Base-by-base conservation (phyloP, 176 grass and related monocot genomes). In the Typha latifolia region DNA sequence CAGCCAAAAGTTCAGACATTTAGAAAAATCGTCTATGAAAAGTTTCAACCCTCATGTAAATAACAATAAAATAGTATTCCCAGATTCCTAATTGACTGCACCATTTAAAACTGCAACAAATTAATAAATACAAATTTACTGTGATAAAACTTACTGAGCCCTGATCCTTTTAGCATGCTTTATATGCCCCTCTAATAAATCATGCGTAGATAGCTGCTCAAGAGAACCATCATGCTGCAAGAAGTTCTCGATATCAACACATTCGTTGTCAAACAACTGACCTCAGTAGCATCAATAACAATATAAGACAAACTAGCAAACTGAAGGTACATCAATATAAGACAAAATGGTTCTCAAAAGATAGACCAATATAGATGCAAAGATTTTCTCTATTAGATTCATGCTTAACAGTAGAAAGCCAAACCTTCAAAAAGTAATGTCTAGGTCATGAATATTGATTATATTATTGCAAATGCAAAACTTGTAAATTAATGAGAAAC, bases 141-240 rank as follows among this genome's bases (percentile, higher is more conserved):
- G 5, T 43, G 37, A 6, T 6, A 22, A 67, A 59, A 47, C 67
- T 65, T 78, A 90, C 87, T 64, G 10, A 22, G 57, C 77, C 67
- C 87, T 77, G 62, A 90, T 82, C 67, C 59, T 78, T 75, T 90
- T 90, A 3, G 83, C 80, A 47, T 57, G 80, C 29, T 83, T 75
- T 78, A 86, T 71, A 75, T 90, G 87, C 51, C 74, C 70, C 50
- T 80, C 82, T 68, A 90, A 63, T 48, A 90, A 83, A 49, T 72
- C 73, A 56, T 62, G 43, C 12, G 71, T 5, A 18, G 78, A 83
- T 43, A 43, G 7, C 63, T 80, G 80, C 64, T 86, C 80, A 78
- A 63, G 50, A 5, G 48, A 56, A 65, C 52, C 71, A 57, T 80
- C 69, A 83, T 90, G 83, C 74, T 75, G 13, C 61, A 72, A 11